Evolutionary conservation across 2,329 filamentous ascomycete species (phyloP), one percentile per base, ranked within the genome.

Genomic region (Paraconiothyrium brasiliense): DNA sequence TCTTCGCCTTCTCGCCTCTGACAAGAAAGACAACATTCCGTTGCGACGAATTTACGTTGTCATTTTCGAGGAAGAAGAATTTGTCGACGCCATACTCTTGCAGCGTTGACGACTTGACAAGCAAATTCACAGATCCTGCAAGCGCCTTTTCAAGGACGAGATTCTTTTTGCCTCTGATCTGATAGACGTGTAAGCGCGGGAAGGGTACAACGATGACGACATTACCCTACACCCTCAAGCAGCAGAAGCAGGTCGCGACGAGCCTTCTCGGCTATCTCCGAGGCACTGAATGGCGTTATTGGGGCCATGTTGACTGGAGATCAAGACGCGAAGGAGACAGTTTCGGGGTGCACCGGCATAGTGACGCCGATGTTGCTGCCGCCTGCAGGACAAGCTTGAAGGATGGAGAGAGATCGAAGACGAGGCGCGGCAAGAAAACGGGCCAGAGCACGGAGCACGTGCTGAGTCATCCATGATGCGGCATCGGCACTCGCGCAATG

Each of bases 91-190:
- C 96, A 82, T 98, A 97, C 75, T 99, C 95, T 76, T 98, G 93
- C 16, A 97, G 86, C 10, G 92, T 94, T 24, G 94, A 94, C 75
- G 97, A 97, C 79, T 97, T 97, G 81, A 97, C 93, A 69, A 99
- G 90, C 62, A 94, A 86, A 62, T 94, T 93, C 69, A 99, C 87
- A 34, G 94, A 92, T 27, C 94, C 95, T 69, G 94, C 93, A 71
- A 99, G 86, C 71, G 90, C 90, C 79, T 91, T 92, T 78, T 98
- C 94, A 75, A 99, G 90, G 56, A 99, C 92, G 64, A 99, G 85
- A 75, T 97, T 98, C 86, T 99, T 99, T 87, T 98, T 99, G 71
- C 96, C 96, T 77, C 94, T 92, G 68, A 98, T 93, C 95, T 99
- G 75, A 65, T 32, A 24, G 48, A 57, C 63, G 20, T 60, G 61